Conservation (phyloP, 805 yeast genomes). For the Barnettozyma vustinii region DNA sequence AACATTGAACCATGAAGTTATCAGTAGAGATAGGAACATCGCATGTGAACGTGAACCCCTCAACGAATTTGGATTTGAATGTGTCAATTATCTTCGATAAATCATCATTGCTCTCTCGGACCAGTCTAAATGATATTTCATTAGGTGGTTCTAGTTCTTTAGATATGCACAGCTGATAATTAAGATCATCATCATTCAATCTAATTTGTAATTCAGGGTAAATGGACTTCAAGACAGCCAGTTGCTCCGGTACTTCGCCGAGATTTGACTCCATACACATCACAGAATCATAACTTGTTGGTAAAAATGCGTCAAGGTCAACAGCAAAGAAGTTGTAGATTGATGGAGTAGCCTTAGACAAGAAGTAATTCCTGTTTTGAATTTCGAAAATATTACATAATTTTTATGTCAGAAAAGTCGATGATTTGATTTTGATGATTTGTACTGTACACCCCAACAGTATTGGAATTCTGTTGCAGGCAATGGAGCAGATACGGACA, state of each 20-base stretch:
- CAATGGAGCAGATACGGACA: slow-evolving; percentile 32
- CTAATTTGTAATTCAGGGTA: slow-evolving; percentile 33
- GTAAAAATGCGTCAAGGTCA: too few species aligned
- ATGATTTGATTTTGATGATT: not conserved
- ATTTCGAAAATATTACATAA: not conserved
- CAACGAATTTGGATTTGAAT: not conserved
- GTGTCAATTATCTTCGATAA: not conserved
- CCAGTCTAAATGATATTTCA: not conserved
- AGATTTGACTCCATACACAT: not conserved
- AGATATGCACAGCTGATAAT: not conserved
- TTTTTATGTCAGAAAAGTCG: not conserved
- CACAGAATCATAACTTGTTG: not conserved
- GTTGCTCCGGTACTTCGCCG: slow-evolving; percentile 29
- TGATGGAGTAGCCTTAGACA: too few species aligned
- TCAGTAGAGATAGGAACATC: slow-evolving; percentile 28
- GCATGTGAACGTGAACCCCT: slow-evolving; percentile 16
- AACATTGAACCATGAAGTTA: slow-evolving; percentile 25
- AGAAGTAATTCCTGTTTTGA: too few species aligned
- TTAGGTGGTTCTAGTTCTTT: not conserved
- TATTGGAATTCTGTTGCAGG: not conserved
- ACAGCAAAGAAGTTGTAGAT: too few species aligned
- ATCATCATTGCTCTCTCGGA: too few species aligned
- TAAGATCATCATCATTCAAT: not conserved
- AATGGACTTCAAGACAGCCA: slow-evolving; percentile 36
- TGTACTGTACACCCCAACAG: not conserved